Conservation (phyloP, 139 green algal genomes). For the Astrephomene gubernaculifera region DNA sequence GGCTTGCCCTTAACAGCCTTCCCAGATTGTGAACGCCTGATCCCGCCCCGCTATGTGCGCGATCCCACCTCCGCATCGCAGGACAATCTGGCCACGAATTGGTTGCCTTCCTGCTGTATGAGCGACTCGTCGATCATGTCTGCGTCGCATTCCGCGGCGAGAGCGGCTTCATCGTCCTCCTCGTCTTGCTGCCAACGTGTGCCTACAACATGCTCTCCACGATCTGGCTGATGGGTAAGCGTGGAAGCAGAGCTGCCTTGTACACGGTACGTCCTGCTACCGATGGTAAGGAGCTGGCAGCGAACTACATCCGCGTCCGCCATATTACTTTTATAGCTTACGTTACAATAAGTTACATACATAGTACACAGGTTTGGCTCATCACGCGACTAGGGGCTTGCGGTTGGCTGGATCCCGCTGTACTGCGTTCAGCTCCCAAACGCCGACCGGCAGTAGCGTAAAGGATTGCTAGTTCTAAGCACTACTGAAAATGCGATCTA, state of each 20-base stretch:
- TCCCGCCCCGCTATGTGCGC: no score
- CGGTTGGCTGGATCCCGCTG: no score
- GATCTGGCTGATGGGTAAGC: slow-evolving; percentile 1
- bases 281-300: neutral
- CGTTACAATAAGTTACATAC: no score
- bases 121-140: slow-evolving; percentile 29
- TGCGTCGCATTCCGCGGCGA: neutral
- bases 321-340: no score
- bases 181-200: neutral
- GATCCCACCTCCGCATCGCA: slow-evolving; percentile 33
- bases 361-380: no score
- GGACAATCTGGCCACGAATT: slow-evolving; percentile 19
- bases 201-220: slow-evolving; percentile 3
- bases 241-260: neutral
- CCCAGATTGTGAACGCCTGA: no score
- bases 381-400: no score
- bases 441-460: no score
- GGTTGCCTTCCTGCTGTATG: slow-evolving; percentile 12
- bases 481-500: no score
- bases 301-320: neutral
- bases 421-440: no score
- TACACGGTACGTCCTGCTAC: slow-evolving; percentile 9
- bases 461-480: no score
- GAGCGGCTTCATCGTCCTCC: neutral
- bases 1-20: no score